phyloP scores from a whole-genome alignment of 1,284 basidiomycete species.

The Cerioporus squamosus region DNA sequence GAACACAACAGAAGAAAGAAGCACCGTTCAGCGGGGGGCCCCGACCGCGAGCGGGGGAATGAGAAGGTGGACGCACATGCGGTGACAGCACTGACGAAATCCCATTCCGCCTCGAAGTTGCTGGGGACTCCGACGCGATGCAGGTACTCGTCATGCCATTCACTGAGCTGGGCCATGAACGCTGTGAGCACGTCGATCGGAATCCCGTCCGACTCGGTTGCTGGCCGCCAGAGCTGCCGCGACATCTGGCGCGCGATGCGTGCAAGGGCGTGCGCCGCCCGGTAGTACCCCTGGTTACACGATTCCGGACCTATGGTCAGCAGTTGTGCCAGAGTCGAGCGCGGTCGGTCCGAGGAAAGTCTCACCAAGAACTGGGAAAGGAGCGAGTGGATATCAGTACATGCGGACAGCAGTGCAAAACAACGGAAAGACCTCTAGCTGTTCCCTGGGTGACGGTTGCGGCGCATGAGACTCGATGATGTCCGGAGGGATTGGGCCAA shows the following conservation, averaged over 20 bases:
- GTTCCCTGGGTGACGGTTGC: constrained; percentile 69
- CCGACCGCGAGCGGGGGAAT: background rate
- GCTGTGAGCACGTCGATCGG: constrained; percentile 63
- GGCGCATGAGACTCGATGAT: constrained; percentile 49
- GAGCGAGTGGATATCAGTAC: background rate
- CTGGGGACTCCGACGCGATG: constrained; percentile 82
- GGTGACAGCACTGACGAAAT: constrained; percentile 83
- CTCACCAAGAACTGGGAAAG: constrained; percentile 43
- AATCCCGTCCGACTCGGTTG: constrained; percentile 76
- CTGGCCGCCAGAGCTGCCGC: constrained; percentile 77
- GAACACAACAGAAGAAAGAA: background rate
- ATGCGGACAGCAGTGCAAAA: background rate
- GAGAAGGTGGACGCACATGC: constrained; percentile 53
- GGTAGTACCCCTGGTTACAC: constrained; percentile 69
- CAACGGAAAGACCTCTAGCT: constrained; percentile 62
- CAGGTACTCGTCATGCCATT: constrained; percentile 82
- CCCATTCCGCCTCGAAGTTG: constrained; percentile 85
- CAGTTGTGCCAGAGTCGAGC: constrained; percentile 16
- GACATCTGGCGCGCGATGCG: constrained; percentile 81
- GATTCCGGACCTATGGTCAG: constrained; percentile 11
- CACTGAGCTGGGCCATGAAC: constrained; percentile 63
- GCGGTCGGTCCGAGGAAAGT: constrained; percentile 18
- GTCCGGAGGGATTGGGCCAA: constrained; percentile 60
- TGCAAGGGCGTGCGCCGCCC: constrained; percentile 79
- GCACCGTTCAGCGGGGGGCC: background rate